A percentile compares a stretch with the other conserved stretches of the same genome.
Evolutionary conservation across 164 flowering plant species (phyloP).

Genomic region (Echeveria elegans): DNA sequence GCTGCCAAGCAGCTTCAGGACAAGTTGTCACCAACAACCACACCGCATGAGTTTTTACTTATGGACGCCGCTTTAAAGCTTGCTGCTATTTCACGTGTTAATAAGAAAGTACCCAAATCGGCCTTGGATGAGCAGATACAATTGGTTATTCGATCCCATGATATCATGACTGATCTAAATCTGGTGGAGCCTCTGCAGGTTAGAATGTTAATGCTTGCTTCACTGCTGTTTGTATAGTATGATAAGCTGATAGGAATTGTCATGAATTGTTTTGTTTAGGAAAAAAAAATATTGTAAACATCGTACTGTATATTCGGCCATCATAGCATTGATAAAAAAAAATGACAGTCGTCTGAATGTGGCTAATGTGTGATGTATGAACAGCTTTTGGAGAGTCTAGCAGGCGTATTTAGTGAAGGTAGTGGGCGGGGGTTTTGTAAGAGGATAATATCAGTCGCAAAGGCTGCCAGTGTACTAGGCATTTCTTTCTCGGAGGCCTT

Average conservation of each 20-base stretch:
- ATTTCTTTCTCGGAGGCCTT: constrained; percentile 84
- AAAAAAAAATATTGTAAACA: background rate
- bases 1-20: constrained; percentile 96
- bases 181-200: constrained; percentile 68
- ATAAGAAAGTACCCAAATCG: constrained; percentile 26
- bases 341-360: background rate
- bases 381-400: constrained; percentile 66
- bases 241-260: background rate
- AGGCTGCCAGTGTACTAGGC: constrained; percentile 80
- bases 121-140: constrained; percentile 55
- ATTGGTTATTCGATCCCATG: constrained; percentile 46
- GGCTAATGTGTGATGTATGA: background rate
- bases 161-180: constrained; percentile 25
- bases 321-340: background rate
- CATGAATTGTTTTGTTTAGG: background rate
- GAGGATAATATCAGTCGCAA: constrained; percentile 78
- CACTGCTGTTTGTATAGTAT: background rate
- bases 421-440: constrained; percentile 77
- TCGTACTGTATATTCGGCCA: background rate
- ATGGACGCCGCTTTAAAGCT: constrained; percentile 80
- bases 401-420: constrained; percentile 53
- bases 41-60: constrained; percentile 62
- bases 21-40: constrained; percentile 70
- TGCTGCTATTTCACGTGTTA: constrained; percentile 59
- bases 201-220: constrained; percentile 6